Base-by-base conservation (phyloP, 495 filamentous ascomycete genomes). In the Hypoxylon fragiforme region DNA sequence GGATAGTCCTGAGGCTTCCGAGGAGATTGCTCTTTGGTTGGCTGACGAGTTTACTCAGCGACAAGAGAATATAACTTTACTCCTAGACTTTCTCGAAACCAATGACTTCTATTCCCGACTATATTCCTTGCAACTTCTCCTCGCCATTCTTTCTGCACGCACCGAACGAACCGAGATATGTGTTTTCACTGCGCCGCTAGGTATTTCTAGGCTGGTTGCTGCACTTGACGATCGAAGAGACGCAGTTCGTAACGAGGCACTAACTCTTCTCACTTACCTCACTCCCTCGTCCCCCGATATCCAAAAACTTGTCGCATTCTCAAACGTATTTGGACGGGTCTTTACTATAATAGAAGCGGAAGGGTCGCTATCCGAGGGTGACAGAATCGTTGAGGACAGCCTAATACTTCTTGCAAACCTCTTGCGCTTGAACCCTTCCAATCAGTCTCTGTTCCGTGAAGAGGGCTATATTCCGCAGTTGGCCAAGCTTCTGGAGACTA, bases 21-120 rank as follows among this genome's bases (percentile, higher is more conserved):
- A 97, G 50, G 94, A 98, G 68, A 95, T 98, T 65, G 89, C 90
- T 20, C 81, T 97, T 4, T 97, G 92, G 92, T 80, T 98, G 46
- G 92, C 94, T 39, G 94, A 98, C 73, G 92, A 97, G 69, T 98
- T 98, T 63, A 97, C 95, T 22, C 91, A 96, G 81, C 88, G 91
- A 59, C 92, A 97, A 86, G 94, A 97, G 72, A 97, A 98, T 71
- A 94, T 97, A 50, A 95, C 89, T 0, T 75, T 92, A 28, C 80
- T 98, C 35, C 81, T 97, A 44, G 90, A 94, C 59, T 86, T 98
- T 24, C 77, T 98, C 15, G 92, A 96, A 60, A 82, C 85, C 32
- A 77, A 77, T 45, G 94, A 98, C 55, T 97, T 96, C 69, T 97
- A 95, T 72, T 91, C 91, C 7, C 86, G 94, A 7, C 81, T 97